Conservation (phyloP, 345 rosid genomes). For the Linum lewisii region DNA sequence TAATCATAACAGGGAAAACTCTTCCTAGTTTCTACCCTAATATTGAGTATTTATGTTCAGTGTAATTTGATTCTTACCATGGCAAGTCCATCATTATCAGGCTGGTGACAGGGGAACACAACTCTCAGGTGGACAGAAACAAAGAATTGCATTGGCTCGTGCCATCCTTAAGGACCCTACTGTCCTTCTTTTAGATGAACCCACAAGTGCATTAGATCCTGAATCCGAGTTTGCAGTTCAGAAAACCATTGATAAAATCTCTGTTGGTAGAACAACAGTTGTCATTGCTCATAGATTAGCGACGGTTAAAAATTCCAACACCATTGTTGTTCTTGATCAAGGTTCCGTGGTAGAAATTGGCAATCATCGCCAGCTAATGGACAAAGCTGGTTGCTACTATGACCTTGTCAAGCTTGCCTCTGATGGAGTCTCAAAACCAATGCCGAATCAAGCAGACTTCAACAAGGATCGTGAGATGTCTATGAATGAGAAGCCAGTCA, state of each 20-base stretch:
- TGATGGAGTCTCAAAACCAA: slow-evolving; percentile 26
- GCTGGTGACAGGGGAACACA: slow-evolving; percentile 34
- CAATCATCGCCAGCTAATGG: slow-evolving; percentile 40
- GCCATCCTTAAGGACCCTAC: slow-evolving; percentile 53
- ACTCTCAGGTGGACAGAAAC: slow-evolving; percentile 79
- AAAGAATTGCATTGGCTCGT: slow-evolving; percentile 67
- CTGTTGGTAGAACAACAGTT: slow-evolving; percentile 36
- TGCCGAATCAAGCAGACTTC: slow-evolving; percentile 11
- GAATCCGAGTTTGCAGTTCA: slow-evolving; percentile 50
- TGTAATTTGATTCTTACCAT: not conserved
- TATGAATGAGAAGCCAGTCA: slow-evolving; percentile 22
- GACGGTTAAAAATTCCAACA: slow-evolving; percentile 44
- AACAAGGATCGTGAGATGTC: slow-evolving; percentile 17
- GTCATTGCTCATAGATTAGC: slow-evolving; percentile 63
- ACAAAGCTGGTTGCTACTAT: slow-evolving; percentile 32
- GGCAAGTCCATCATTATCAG: not conserved
- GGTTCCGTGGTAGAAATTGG: slow-evolving; percentile 51
- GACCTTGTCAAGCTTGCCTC: slow-evolving; percentile 52
- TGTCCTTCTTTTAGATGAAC: slow-evolving; percentile 51
- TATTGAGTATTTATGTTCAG: too few species aligned
- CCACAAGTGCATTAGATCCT: slow-evolving; percentile 58
- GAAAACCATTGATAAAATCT: slow-evolving; percentile 52
- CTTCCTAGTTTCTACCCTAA: too few species aligned
- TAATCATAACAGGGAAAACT: too few species aligned
- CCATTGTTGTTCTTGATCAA: slow-evolving; percentile 41